Evolutionary conservation across 305 asterid species (phyloP).

Genomic region (Striga hermonthica): DNA sequence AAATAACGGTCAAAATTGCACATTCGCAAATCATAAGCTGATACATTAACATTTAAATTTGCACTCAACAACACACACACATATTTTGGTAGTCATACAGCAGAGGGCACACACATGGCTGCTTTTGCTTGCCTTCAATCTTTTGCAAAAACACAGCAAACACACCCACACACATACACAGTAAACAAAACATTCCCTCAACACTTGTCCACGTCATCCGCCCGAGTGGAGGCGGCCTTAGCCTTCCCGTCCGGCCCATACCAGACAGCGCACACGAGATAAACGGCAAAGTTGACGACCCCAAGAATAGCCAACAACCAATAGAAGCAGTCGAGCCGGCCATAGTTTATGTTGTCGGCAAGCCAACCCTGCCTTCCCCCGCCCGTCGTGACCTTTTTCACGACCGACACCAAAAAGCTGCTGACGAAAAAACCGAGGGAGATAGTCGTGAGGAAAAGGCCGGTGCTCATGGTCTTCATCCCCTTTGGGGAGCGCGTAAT

Average conservation of each 20-base stretch:
- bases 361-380: constrained; percentile 59
- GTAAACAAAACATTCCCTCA: too few species aligned
- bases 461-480: constrained; percentile 91
- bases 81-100: too few species aligned
- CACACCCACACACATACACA: too few species aligned
- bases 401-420: constrained; percentile 60
- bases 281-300: constrained; percentile 46
- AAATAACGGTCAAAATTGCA: too few species aligned
- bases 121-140: too few species aligned
- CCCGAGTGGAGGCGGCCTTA: constrained; percentile 25
- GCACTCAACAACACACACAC: too few species aligned
- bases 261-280: constrained; percentile 54
- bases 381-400: constrained; percentile 51
- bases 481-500: constrained; percentile 76
- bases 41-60: too few species aligned
- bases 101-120: too few species aligned
- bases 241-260: constrained; percentile 40
- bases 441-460: constrained; percentile 74
- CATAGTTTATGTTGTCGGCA: constrained; percentile 63
- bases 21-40: too few species aligned
- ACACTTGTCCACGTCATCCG: too few species aligned
- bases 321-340: constrained; percentile 73
- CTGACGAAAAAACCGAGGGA: constrained; percentile 74
- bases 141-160: too few species aligned
- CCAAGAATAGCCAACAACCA: constrained; percentile 60